Evolutionary conservation across 768 basidiomycete species (phyloP).

Genomic region (Serendipita indica): DNA sequence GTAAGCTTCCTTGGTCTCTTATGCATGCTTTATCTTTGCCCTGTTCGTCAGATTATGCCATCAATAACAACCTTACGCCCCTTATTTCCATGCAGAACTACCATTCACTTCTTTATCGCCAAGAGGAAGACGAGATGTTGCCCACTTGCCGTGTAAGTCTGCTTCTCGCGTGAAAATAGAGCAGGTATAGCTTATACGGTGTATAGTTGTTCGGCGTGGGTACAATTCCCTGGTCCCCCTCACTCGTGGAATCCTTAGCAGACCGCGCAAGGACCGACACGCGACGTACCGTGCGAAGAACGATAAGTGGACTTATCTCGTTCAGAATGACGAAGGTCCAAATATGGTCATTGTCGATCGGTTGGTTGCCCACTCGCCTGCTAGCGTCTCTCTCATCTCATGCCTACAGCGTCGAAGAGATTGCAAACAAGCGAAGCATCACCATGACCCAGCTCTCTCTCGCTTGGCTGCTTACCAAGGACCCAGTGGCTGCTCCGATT

Average conservation of each 20-base stretch:
- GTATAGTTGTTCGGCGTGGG: slow-evolving; percentile 14
- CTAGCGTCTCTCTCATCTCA: background rate
- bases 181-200: background rate
- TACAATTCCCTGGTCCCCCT: slow-evolving; percentile 17
- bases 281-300: background rate
- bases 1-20: slow-evolving; percentile 1
- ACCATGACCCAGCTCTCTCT: slow-evolving; percentile 23
- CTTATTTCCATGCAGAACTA: slow-evolving; percentile 19
- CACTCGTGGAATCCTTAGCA: slow-evolving; percentile 13
- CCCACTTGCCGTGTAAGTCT: slow-evolving; percentile 9
- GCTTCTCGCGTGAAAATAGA: background rate
- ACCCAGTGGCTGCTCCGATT: slow-evolving; percentile 29
- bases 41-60: slow-evolving; percentile 11
- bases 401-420: slow-evolving; percentile 15
- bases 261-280: slow-evolving; percentile 9
- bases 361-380: background rate
- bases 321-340: slow-evolving; percentile 7
- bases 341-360: background rate
- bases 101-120: slow-evolving; percentile 17
- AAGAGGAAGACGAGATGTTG: slow-evolving; percentile 18
- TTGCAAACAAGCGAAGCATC: slow-evolving; percentile 20
- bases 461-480: slow-evolving; percentile 18
- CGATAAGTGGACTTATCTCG: background rate
- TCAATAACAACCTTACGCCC: slow-evolving; percentile 12
- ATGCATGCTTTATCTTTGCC: background rate